Percentiles rank a stretch among this genome's conserved stretches.
phyloP scores from a whole-genome alignment of 2,329 filamentous ascomycete species.

The Cladosporium phlei region DNA sequence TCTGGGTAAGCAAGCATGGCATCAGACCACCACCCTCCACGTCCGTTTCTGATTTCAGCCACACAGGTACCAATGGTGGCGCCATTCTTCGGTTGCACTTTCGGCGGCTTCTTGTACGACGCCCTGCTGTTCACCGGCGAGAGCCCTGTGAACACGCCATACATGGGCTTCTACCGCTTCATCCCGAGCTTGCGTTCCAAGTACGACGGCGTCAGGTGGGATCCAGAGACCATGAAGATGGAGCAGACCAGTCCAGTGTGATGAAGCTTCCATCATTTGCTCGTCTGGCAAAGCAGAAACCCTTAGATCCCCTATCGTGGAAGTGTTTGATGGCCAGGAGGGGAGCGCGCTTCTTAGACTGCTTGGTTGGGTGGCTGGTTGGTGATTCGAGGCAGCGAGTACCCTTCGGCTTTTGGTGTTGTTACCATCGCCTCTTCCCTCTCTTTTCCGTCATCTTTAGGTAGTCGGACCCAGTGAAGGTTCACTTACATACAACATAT shows the following conservation, averaged over 20 bases:
- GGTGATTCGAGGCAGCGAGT: too few relatives aligned
- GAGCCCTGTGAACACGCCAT: constrained; percentile 66
- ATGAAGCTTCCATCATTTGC: too few relatives aligned
- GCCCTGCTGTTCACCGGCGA: constrained; percentile 64
- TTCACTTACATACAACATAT: too few relatives aligned
- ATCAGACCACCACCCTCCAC: background rate
- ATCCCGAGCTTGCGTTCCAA: constrained; percentile 26
- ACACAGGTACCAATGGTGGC: constrained; percentile 59
- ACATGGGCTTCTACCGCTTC: constrained; percentile 54
- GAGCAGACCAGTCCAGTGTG: constrained; percentile 2
- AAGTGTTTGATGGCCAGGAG: too few relatives aligned
- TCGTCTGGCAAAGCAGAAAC: too few relatives aligned
- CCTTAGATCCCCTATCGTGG: too few relatives aligned
- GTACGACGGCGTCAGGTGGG: constrained; percentile 24
- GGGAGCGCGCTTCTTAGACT: too few relatives aligned
- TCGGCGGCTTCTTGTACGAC: constrained; percentile 65
- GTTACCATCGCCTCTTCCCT: too few relatives aligned
- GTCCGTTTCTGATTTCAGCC: background rate
- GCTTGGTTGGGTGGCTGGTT: too few relatives aligned
- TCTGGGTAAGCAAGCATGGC: constrained; percentile 51
- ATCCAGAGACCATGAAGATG: constrained; percentile 21
- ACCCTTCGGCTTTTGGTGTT: too few relatives aligned
- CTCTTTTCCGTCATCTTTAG: too few relatives aligned
- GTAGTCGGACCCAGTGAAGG: too few relatives aligned
- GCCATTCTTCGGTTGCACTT: constrained; percentile 60